phyloP scores from a whole-genome alignment of 1,139 yeast genomes.

The Magnusiomyces suaveolens region DNA sequence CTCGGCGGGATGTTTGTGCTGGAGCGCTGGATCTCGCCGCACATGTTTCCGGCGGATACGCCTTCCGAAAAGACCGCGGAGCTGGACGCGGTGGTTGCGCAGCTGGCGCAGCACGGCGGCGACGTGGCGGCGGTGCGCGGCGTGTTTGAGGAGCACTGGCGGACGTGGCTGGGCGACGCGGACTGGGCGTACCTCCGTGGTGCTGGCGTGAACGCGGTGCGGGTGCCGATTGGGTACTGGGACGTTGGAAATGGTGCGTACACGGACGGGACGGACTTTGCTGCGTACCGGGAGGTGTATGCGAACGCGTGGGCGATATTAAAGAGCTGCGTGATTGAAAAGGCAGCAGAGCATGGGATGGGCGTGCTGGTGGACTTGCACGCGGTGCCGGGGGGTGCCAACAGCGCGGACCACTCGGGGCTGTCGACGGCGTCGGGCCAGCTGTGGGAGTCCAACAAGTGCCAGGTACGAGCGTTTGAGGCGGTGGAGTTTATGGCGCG shows the following conservation, averaged over 20 bases:
- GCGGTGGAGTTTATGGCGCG: conserved; percentile 51
- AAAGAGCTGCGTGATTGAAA: conserved; percentile 42
- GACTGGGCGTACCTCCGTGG: conserved; percentile 73
- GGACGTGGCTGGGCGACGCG: conserved; percentile 46
- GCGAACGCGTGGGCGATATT: conserved; percentile 58
- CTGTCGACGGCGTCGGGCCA: conserved; percentile 48
- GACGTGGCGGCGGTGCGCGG: conserved; percentile 47
- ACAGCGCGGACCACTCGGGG: conserved; percentile 77
- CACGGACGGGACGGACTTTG: conserved; percentile 55
- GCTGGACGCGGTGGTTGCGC: conserved; percentile 49
- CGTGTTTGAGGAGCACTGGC: conserved; percentile 63
- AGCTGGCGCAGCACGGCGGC: conserved; percentile 29
- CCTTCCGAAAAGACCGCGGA: conserved; percentile 48
- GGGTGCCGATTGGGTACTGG: conserved; percentile 93
- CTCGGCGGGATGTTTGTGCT: conserved; percentile 74
- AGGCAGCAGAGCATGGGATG: conserved; percentile 49
- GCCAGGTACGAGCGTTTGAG: conserved; percentile 42
- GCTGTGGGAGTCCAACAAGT: conserved; percentile 46
- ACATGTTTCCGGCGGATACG: conserved; percentile 54
- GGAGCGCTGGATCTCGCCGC: conserved; percentile 49
- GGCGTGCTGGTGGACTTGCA: conserved; percentile 78
- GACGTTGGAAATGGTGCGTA: conserved; percentile 56
- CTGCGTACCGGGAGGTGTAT: conserved; percentile 47
- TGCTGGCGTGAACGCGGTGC: conserved; percentile 61
- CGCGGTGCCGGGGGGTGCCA: conserved; percentile 90